Evolutionary conservation across 1,139 yeast species (phyloP).

Genomic region (Candida frijolesensis): DNA sequence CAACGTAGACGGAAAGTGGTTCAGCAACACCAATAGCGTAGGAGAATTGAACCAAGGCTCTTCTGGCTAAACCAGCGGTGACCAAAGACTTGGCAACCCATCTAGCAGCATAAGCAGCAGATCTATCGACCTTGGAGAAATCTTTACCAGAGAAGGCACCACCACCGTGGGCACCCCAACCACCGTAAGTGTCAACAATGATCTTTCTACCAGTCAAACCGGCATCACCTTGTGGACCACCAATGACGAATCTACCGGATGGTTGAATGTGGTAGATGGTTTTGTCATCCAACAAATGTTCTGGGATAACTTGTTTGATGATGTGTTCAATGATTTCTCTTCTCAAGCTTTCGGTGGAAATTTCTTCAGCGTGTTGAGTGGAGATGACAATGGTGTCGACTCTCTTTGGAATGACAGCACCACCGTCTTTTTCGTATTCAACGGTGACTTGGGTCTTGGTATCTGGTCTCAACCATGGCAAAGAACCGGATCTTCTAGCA

Average conservation of each 20-base stretch:
- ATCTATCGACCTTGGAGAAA: conserved; percentile 99
- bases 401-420: conserved; percentile 93
- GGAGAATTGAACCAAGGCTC: conserved; percentile 97
- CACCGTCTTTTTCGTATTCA: conserved; percentile 90
- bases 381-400: conserved; percentile 98
- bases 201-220: conserved; percentile 99
- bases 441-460: conserved; percentile 99
- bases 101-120: conserved; percentile 99
- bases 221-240: conserved; percentile 99
- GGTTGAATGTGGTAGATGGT: conserved; percentile 99
- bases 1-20: conserved; percentile 96
- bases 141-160: conserved; percentile 99
- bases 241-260: conserved; percentile 98
- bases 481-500: conserved; percentile 94
- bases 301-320: conserved; percentile 90
- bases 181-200: conserved; percentile 99
- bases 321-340: conserved; percentile 73
- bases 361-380: conserved; percentile 96
- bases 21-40: conserved; percentile 99
- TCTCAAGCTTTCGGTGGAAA: conserved; percentile 91
- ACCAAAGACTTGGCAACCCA: conserved; percentile 99
- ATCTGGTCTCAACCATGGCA: conserved; percentile 98
- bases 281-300: conserved; percentile 86
- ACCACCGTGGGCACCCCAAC: conserved; percentile 99
- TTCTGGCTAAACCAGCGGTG: conserved; percentile 91